These are phyloP conservation scores for Mixia osmundae DNA, from an alignment of 1,284 basidiomycete species.

Conservation along the genomic window DNA sequence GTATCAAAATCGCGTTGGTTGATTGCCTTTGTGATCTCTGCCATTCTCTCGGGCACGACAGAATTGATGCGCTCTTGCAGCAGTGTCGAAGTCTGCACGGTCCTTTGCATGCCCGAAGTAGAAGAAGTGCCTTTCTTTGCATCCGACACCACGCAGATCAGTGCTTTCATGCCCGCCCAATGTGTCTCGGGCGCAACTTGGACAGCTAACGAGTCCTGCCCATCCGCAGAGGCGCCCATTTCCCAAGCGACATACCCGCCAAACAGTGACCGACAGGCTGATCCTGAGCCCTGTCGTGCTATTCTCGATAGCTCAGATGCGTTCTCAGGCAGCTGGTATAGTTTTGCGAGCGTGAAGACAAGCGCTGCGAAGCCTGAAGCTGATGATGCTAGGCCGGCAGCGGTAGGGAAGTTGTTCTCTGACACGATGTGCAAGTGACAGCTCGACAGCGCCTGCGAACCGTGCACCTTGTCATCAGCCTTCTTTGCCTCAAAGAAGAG, in stretches of 20 bases:
- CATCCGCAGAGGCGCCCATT: conserved; percentile 41
- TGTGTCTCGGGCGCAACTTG: conserved; percentile 63
- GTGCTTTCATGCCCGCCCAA: conserved; percentile 88
- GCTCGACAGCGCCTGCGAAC: conserved; percentile 35
- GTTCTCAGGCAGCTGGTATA: conserved; percentile 54
- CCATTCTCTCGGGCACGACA: conserved; percentile 76
- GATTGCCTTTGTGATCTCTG: conserved; percentile 57
- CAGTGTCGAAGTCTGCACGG: conserved; percentile 71
- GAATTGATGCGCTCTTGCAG: conserved; percentile 69
- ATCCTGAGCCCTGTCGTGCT: conserved; percentile 89
- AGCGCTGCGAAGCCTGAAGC: conserved; percentile 93
- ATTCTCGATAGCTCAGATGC: conserved; percentile 55
- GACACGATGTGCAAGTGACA: conserved; percentile 68
- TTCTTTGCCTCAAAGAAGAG: conserved; percentile 1
- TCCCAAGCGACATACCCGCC: conserved; percentile 97
- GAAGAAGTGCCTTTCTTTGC: conserved; percentile 91
- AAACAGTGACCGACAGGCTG: conserved; percentile 88
- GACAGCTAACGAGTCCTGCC: conserved; percentile 67
- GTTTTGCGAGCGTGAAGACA: conserved; percentile 60
- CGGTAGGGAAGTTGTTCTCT: conserved; percentile 97
- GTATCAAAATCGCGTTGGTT: conserved; percentile 53
- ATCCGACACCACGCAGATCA: conserved; percentile 92
- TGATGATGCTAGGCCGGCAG: conserved; percentile 89
- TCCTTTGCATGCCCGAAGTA: conserved; percentile 90
- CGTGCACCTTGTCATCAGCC: conserved; percentile 1